phyloP scores from a whole-genome alignment of 2,329 filamentous ascomycete species.

The Fusarium cyanostomum region DNA sequence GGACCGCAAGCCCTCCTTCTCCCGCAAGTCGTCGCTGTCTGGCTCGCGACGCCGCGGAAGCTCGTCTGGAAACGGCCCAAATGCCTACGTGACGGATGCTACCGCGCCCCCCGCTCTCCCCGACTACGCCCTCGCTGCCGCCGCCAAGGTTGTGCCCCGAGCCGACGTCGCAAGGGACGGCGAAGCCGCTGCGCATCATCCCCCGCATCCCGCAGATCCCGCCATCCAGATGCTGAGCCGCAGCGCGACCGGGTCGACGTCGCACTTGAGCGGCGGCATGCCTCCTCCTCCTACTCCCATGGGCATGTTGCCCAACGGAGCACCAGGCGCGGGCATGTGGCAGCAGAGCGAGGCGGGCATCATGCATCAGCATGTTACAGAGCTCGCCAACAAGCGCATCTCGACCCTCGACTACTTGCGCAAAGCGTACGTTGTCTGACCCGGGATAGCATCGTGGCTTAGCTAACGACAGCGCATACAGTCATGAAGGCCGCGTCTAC shows the following conservation, averaged over 20 bases:
- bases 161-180: conserved; percentile 29
- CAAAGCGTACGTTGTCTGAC: conserved; percentile 77
- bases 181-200: conserved; percentile 12
- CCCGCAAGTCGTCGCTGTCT: conserved; percentile 63
- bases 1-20: conserved; percentile 63
- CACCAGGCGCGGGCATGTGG: conserved; percentile 43
- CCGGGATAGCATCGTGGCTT: not conserved
- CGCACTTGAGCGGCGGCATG: conserved; percentile 33
- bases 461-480: conserved; percentile 47
- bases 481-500: conserved; percentile 92
- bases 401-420: conserved; percentile 92
- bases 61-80: conserved; percentile 50
- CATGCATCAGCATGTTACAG: conserved; percentile 76
- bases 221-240: conserved; percentile 57
- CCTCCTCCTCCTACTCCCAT: conserved; percentile 20
- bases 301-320: conserved; percentile 19
- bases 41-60: conserved; percentile 55
- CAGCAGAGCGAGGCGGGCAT: conserved; percentile 58
- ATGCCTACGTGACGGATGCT: conserved; percentile 56
- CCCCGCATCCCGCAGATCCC: conserved; percentile 47
- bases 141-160: conserved; percentile 54
- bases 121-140: conserved; percentile 61
- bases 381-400: conserved; percentile 90
- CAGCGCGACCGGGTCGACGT: conserved; percentile 50
- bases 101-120: conserved; percentile 62